Base-by-base conservation (phyloP, 352 stramenopile species). In the Phytophthora melonis region DNA sequence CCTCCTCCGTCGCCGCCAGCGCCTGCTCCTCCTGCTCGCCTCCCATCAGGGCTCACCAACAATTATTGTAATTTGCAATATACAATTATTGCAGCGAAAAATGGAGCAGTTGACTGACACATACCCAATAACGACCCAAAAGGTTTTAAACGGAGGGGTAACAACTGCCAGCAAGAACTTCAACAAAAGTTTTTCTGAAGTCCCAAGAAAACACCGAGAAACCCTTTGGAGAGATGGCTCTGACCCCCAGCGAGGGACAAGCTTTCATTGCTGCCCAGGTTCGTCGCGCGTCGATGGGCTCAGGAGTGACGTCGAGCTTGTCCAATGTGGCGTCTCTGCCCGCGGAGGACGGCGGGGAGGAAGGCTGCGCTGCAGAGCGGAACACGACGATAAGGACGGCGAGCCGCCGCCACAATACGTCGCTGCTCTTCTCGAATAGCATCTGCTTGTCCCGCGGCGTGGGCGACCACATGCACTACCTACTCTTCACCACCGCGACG, bases 1-100 rank as follows among this genome's bases (percentile, higher is more conserved):
- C 60, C 32, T 75, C 79, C 50, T 80, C 74, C 49, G 63, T 72
- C 23, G 55, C 62, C 59, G 25, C 41, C 53, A 68, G 64, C 59
- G 30, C 58, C 56, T 66, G 66, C 66, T 74, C 68, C 65, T 63
- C 58, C 39, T 34, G 30, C 30, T 34, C 30, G 30, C 71, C 59
- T 10, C 52, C 56, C 9, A 34, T 32, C 21, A 32, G 14, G 9
- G 9, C 30, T 34, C 7, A 9, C 30, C 30, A 34, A 34, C 30
- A 34, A 34, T 34, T 10, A 34, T 34, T 34, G 30, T 6, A 34
- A 30, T 30, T 30, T 30, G 25, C 4, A 30, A 30, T 30, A 30
- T 30, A 30, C 25, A 30, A 34, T 34, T 34, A 34, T 34, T 34
- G 30, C 30, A 34, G 7, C 30, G 30, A 34, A 34, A 30, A 34